Percentiles rank a stretch among this genome's conserved stretches.
Evolutionary conservation across 495 filamentous ascomycete genomes (phyloP).

Genomic region (Penicillium canescens): DNA sequence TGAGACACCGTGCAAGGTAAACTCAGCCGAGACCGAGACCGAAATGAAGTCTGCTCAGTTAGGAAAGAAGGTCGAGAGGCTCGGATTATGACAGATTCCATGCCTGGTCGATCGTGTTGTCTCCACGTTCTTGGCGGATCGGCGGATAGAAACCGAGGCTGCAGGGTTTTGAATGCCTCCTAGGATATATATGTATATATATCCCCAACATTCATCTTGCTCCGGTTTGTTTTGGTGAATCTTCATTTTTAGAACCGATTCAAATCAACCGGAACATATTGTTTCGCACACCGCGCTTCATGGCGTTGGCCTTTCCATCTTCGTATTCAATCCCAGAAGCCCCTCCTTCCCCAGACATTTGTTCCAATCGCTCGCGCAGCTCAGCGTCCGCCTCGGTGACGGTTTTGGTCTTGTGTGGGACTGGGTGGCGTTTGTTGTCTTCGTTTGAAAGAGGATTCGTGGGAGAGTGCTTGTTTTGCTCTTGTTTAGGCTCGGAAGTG

Average conservation of each 20-base stretch:
- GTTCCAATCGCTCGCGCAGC: constrained; percentile 63
- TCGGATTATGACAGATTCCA: neutral
- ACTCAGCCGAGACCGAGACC: neutral
- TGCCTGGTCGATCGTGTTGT: neutral
- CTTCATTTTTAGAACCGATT: constrained; percentile 8
- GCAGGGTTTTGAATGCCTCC: too few relatives aligned
- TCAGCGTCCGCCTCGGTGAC: constrained; percentile 67
- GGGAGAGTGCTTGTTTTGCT: neutral
- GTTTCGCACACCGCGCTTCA: constrained; percentile 75
- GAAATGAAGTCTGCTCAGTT: neutral
- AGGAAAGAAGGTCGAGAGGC: neutral
- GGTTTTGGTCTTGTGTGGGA: constrained; percentile 40
- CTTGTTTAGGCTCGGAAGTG: neutral
- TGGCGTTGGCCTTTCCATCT: constrained; percentile 69
- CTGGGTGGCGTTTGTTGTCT: constrained; percentile 3
- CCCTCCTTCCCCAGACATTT: constrained; percentile 73
- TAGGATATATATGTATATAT: neutral
- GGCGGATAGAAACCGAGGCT: too few relatives aligned
- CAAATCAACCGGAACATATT: constrained; percentile 78
- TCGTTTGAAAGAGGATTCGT: neutral
- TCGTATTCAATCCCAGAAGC: constrained; percentile 78
- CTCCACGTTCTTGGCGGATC: neutral
- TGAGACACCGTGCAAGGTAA: neutral
- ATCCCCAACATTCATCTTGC: neutral
- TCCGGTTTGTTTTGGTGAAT: neutral